phyloP scores from a whole-genome alignment of 73 alveolate genomes.

The Tetrahymena malaccensis region DNA sequence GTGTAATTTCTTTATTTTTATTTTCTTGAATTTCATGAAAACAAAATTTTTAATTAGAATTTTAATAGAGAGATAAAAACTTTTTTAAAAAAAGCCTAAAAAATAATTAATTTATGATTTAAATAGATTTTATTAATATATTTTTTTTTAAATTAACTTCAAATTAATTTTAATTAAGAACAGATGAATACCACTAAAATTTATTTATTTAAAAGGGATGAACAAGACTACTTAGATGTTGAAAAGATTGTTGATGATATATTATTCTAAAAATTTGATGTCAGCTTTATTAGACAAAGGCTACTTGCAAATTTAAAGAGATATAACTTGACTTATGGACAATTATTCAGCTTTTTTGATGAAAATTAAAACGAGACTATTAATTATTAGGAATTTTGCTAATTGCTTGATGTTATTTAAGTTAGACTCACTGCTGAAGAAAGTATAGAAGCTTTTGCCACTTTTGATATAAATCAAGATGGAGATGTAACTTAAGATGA shows the following conservation, averaged over 20 bases:
- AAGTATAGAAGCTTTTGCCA: neutral
- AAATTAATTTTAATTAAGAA: too few species aligned
- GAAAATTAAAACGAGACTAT: neutral
- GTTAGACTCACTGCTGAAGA: neutral
- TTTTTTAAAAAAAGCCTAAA: too few species aligned
- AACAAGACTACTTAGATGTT: neutral
- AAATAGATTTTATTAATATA: too few species aligned
- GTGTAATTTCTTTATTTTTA: neutral
- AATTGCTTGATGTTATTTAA: neutral
- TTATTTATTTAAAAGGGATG: neutral
- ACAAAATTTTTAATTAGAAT: too few species aligned
- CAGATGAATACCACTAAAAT: too few species aligned
- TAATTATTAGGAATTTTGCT: neutral
- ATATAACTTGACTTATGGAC: neutral
- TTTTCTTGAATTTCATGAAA: neutral
- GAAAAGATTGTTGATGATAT: neutral
- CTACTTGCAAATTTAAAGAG: neutral
- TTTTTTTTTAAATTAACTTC: too few species aligned
- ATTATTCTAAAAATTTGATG: neutral
- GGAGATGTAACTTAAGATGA: neutral
- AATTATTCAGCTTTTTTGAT: neutral
- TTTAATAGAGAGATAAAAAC: too few species aligned
- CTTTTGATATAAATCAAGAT: neutral
- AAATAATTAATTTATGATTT: too few species aligned
- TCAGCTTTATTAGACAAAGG: neutral